Evolutionary conservation across 2,329 filamentous ascomycete species (phyloP).

Genomic region (Neospermospora avenae): DNA sequence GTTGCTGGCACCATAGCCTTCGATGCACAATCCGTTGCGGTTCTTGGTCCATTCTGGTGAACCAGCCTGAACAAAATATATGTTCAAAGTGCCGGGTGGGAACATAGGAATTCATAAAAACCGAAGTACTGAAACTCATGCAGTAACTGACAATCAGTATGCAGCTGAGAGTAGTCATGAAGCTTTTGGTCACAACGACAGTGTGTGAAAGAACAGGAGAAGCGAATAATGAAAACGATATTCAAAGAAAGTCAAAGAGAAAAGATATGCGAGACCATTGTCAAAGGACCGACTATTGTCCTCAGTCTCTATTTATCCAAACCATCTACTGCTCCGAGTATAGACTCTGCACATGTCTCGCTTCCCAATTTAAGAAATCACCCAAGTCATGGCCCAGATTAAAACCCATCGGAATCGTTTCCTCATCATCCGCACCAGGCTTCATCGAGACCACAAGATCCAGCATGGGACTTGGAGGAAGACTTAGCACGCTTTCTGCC

Average conservation of each 20-base stretch:
- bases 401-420: constrained; percentile 54
- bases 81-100: neutral
- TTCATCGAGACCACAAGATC: constrained; percentile 14
- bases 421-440: constrained; percentile 30
- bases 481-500: constrained; percentile 10
- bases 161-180: too few relatives aligned
- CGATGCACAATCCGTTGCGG: neutral
- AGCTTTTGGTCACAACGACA: too few relatives aligned
- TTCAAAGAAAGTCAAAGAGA: neutral
- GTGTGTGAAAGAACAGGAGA: too few relatives aligned
- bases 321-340: neutral
- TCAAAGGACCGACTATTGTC: neutral
- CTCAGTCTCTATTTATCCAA: neutral
- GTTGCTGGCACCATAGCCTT: neutral
- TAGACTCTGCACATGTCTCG: constrained; percentile 20
- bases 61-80: neutral
- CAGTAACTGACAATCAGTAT: too few relatives aligned
- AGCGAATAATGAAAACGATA: too few relatives aligned
- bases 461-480: constrained; percentile 29
- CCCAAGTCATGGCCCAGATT: constrained; percentile 58
- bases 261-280: neutral
- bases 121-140: too few relatives aligned
- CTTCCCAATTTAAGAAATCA: constrained; percentile 56
- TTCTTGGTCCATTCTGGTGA: neutral
- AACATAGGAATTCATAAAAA: too few relatives aligned